These are phyloP conservation scores for Rhizoclosmatium hyalinum DNA, from an alignment of 371 early-diverging fungal genomes.

Conservation along the genomic window DNA sequence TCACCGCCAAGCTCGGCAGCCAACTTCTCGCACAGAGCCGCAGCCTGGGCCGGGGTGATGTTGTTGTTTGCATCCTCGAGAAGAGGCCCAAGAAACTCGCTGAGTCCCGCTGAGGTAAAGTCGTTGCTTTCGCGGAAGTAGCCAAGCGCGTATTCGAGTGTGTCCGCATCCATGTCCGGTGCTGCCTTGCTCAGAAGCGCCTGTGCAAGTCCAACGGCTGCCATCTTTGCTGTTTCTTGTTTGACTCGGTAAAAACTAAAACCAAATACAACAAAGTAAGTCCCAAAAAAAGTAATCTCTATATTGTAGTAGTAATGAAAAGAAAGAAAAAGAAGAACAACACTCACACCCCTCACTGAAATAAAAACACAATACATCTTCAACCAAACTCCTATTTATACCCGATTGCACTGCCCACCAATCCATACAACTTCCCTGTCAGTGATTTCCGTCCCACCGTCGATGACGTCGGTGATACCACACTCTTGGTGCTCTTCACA, in stretches of 20 bases:
- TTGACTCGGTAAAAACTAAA: no score
- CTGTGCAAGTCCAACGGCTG: neutral
- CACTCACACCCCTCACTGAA: neutral
- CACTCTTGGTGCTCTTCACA: neutral
- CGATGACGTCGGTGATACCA: neutral
- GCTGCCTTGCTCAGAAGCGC: slow-evolving; percentile 26
- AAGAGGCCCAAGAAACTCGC: slow-evolving; percentile 86
- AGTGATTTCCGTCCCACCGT: neutral
- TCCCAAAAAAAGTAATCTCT: neutral
- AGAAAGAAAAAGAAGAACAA: neutral
- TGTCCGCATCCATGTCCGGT: slow-evolving; percentile 43
- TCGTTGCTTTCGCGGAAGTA: slow-evolving; percentile 78
- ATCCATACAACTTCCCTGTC: slow-evolving; percentile 7
- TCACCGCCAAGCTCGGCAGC: neutral
- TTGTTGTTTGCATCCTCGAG: slow-evolving; percentile 76
- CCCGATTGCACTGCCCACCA: neutral
- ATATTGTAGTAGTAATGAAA: neutral
- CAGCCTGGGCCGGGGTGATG: slow-evolving; percentile 49
- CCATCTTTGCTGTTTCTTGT: neutral
- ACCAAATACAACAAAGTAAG: no score
- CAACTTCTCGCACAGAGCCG: slow-evolving; percentile 8
- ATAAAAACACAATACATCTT: neutral
- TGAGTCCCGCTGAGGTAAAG: slow-evolving; percentile 73
- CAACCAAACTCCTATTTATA: neutral
- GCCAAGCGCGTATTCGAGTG: slow-evolving; percentile 59